Evolutionary conservation across 768 basidiomycete species (phyloP).

Genomic region (Mycena rebaudengoi): DNA sequence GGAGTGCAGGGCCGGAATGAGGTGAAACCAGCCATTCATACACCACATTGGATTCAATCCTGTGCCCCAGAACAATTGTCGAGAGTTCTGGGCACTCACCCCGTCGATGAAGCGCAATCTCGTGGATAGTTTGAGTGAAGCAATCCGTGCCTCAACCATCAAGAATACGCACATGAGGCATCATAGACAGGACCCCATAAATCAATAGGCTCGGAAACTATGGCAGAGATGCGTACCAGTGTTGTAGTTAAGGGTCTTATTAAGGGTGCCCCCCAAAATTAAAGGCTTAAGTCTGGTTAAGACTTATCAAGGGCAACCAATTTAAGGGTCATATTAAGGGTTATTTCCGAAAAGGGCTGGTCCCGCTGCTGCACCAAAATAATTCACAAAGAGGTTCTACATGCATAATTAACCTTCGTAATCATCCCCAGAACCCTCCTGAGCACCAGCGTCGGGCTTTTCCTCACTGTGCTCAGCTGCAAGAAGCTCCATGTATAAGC

Average conservation of each 20-base stretch:
- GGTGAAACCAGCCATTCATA: too few relatives aligned
- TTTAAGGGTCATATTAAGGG: slow-evolving; percentile 15
- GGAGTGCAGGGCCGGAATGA: too few relatives aligned
- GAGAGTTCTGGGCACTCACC: too few relatives aligned
- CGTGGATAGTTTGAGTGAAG: too few relatives aligned
- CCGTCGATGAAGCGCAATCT: too few relatives aligned
- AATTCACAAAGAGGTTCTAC: background rate
- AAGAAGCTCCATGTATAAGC: slow-evolving; percentile 6
- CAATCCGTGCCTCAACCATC: too few relatives aligned
- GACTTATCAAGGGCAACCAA: background rate
- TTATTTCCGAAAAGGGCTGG: background rate
- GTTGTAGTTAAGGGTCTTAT: slow-evolving; percentile 7
- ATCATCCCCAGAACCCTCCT: slow-evolving; percentile 13
- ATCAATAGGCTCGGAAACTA: too few relatives aligned
- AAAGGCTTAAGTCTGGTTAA: slow-evolving; percentile 1
- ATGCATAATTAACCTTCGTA: background rate
- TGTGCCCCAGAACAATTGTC: too few relatives aligned
- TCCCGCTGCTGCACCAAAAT: background rate
- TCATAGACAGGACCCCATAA: too few relatives aligned
- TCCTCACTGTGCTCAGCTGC: slow-evolving; percentile 9
- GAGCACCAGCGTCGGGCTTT: slow-evolving; percentile 4
- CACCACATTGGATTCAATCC: too few relatives aligned
- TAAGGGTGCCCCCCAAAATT: background rate
- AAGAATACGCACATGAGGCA: too few relatives aligned
- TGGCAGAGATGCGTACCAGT: too few relatives aligned